A percentile compares a stretch with the other conserved stretches of the same genome.
These are phyloP conservation scores for Pochonia chlamydosporia DNA, from an alignment of 2,329 filamentous ascomycete species.

Conservation along the genomic window DNA sequence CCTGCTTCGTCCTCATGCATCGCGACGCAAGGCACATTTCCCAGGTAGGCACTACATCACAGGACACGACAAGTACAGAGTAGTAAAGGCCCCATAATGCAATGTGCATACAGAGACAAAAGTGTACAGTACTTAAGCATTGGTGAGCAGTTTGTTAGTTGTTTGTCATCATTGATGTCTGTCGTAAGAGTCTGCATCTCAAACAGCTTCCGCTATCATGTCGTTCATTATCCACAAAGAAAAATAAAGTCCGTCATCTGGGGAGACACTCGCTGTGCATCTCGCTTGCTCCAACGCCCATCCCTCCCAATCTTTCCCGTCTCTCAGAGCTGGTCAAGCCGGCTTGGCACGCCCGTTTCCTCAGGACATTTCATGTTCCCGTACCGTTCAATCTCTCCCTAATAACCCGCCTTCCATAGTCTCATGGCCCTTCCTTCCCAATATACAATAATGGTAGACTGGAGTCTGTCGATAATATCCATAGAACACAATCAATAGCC, in stretches of 20 bases:
- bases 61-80: too few species aligned
- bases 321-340: neutral
- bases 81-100: too few species aligned
- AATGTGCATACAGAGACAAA: too few species aligned
- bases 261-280: neutral
- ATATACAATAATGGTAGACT: conserved; percentile 7
- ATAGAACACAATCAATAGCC: neutral
- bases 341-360: neutral
- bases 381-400: neutral
- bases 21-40: neutral
- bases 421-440: neutral
- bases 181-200: neutral
- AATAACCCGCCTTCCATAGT: neutral
- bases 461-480: neutral
- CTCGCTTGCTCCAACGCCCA: neutral
- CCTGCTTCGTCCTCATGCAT: neutral
- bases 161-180: neutral
- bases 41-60: too few species aligned
- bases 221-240: conserved; percentile 2
- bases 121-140: too few species aligned
- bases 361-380: neutral
- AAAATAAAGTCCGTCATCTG: neutral
- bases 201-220: neutral
- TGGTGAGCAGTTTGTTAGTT: neutral
- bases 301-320: neutral